A percentile compares a stretch with the other conserved stretches of the same genome.
Conservation (phyloP, 202 grass and related monocot genomes). For the Dendrocalamus latiflorus region DNA sequence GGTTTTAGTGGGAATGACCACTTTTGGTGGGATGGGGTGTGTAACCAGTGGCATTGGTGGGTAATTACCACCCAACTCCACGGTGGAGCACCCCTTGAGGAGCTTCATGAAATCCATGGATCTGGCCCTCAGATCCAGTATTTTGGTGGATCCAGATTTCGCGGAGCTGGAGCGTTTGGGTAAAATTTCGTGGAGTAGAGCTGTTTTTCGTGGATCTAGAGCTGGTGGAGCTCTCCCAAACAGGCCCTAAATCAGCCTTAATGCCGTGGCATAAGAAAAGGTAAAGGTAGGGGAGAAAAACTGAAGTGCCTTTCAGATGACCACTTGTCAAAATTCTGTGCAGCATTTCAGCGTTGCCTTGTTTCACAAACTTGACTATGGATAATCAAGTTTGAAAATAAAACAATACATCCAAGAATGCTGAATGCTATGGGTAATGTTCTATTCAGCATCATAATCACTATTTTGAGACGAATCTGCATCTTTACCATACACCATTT, state of each 20-base stretch:
- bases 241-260: neutral
- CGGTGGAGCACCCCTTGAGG: no score
- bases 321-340: conserved; percentile 29
- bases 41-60: no score
- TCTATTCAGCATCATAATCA: conserved; percentile 41
- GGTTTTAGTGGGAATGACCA: no score
- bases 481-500: conserved; percentile 83
- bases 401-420: neutral
- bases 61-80: no score
- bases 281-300: neutral
- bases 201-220: no score
- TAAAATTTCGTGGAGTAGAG: no score
- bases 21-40: no score
- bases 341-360: conserved; percentile 4
- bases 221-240: no score
- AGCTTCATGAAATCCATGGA: no score
- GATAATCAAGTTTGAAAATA: neutral
- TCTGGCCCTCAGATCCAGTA: no score
- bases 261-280: neutral
- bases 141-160: no score
- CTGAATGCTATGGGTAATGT: neutral
- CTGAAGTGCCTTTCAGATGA: neutral
- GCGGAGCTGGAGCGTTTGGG: no score
- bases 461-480: conserved; percentile 41
- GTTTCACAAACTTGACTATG: conserved; percentile 9